These are phyloP conservation scores for Phytophthora pini DNA, from an alignment of 352 stramenopile genomes.

Conservation along the genomic window DNA sequence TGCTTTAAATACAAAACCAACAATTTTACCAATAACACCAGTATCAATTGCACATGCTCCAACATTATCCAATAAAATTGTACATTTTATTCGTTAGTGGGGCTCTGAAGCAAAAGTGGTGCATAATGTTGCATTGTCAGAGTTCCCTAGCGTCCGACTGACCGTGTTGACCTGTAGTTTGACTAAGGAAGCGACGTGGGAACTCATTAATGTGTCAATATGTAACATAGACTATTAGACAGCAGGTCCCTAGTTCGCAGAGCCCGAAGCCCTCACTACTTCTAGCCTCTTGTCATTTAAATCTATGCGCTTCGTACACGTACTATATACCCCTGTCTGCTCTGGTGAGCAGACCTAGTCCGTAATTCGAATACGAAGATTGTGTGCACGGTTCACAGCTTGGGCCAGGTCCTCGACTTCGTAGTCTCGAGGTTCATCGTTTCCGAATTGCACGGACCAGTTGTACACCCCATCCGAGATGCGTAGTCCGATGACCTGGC, in stretches of 20 bases:
- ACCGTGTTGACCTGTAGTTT: too few relatives aligned
- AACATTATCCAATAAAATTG: too few relatives aligned
- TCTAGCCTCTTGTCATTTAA: constrained; percentile 11
- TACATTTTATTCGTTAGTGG: too few relatives aligned
- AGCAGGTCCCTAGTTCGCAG: constrained; percentile 15
- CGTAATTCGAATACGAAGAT: constrained; percentile 1
- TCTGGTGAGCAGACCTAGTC: not conserved
- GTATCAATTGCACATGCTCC: not conserved
- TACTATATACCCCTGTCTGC: not conserved
- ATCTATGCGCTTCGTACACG: not conserved
- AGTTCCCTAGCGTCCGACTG: too few relatives aligned
- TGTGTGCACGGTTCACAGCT: constrained; percentile 2
- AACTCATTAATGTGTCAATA: not conserved
- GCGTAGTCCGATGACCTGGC: not conserved
- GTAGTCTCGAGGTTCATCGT: not conserved
- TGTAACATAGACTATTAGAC: not conserved
- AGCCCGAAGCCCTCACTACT: constrained; percentile 6
- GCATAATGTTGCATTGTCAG: too few relatives aligned
- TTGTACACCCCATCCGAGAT: constrained; percentile 6
- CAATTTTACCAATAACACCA: not conserved
- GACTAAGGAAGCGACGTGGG: too few relatives aligned
- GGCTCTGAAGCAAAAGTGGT: too few relatives aligned
- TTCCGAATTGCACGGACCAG: constrained; percentile 1
- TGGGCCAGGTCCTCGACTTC: not conserved
- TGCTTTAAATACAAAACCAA: not conserved